phyloP scores from a whole-genome alignment of 345 rosid species.

The Syzygium grande region DNA sequence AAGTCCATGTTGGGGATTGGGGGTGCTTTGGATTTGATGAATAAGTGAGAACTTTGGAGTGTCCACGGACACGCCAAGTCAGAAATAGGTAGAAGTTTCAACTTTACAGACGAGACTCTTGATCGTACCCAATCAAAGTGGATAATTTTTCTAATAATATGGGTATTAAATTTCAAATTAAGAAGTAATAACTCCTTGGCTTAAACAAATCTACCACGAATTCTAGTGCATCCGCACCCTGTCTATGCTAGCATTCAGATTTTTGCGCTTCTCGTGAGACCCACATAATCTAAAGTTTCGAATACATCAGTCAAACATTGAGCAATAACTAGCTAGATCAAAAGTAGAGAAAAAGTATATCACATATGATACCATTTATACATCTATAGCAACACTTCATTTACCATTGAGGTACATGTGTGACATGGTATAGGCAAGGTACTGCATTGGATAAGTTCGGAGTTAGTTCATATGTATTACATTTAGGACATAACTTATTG shows the following conservation, averaged over 20 bases:
- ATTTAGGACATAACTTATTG: not conserved
- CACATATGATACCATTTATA: not conserved
- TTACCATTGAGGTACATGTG: not conserved
- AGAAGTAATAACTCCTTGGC: not conserved
- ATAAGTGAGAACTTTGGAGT: not conserved
- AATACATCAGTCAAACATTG: not conserved
- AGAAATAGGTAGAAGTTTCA: not conserved
- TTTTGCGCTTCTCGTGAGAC: not conserved
- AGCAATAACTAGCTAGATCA: not conserved
- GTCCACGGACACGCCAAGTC: not conserved
- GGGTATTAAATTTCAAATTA: not conserved
- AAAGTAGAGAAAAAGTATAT: not conserved
- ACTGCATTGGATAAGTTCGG: not conserved
- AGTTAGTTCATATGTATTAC: not conserved
- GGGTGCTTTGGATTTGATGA: not conserved
- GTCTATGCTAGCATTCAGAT: not conserved
- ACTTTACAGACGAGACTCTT: not conserved
- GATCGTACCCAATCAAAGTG: not conserved
- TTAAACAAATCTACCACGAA: not conserved
- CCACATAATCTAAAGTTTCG: not conserved
- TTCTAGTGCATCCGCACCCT: not conserved
- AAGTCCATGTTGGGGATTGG: not conserved
- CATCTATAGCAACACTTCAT: not conserved
- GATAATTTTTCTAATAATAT: not conserved
- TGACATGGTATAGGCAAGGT: not conserved